Conservation (phyloP, 768 basidiomycete genomes). For the Solioccasus polychromus region DNA sequence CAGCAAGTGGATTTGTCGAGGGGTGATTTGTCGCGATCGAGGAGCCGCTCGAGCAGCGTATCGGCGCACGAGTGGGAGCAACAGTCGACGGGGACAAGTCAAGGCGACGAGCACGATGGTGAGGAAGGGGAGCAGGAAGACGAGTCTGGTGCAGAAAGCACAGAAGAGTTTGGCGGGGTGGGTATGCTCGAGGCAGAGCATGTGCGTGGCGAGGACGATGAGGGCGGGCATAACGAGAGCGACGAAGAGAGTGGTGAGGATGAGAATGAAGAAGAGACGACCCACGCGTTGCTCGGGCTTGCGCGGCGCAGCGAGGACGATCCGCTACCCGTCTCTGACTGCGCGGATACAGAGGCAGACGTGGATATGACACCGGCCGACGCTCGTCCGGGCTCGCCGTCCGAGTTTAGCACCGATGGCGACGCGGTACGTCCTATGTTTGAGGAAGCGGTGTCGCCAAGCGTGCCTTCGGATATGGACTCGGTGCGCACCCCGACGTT, state of each 20-base stretch:
- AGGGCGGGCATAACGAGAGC: not conserved
- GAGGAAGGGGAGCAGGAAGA: conserved; percentile 25
- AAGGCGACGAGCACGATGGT: conserved; percentile 19
- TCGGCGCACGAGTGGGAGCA: conserved; percentile 30
- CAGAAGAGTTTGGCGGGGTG: conserved; percentile 40
- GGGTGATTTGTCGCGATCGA: conserved; percentile 42
- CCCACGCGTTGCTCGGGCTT: conserved; percentile 26
- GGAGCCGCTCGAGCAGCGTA: conserved; percentile 58
- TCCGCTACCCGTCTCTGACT: not conserved
- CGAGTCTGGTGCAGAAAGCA: conserved; percentile 24
- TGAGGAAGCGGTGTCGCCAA: conserved; percentile 21
- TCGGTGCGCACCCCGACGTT: conserved; percentile 24
- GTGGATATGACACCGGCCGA: conserved; percentile 1
- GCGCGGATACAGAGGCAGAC: conserved; percentile 1
- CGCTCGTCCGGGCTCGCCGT: conserved; percentile 6
- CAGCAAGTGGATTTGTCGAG: conserved; percentile 70
- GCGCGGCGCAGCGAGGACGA: conserved; percentile 3
- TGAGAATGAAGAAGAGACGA: conserved; percentile 19
- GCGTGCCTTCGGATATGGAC: conserved; percentile 27
- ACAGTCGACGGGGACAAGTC: conserved; percentile 14
- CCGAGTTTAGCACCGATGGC: conserved; percentile 6
- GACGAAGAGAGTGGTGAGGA: not conserved
- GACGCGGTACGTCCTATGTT: not conserved
- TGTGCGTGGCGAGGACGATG: too few relatives aligned
- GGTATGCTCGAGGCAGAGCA: conserved; percentile 15